Conservation (phyloP, 1,284 basidiomycete species). For the Mycena citricolor region DNA sequence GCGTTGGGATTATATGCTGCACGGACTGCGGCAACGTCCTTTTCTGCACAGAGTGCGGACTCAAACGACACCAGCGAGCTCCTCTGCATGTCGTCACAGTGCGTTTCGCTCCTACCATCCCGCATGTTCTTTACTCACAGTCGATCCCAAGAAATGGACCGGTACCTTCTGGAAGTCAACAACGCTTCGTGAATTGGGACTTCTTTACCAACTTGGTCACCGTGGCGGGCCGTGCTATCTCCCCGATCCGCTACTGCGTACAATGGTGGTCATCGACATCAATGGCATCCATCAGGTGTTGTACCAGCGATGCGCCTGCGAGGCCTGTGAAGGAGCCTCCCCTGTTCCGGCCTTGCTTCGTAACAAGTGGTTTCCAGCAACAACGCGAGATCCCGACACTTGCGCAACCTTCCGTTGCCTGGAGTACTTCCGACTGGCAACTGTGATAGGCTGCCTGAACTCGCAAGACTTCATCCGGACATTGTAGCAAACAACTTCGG, state of each 20-base stretch:
- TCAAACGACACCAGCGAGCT: neutral
- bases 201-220: neutral
- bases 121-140: neutral
- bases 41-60: neutral
- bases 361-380: slow-evolving; percentile 26
- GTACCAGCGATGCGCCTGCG: neutral
- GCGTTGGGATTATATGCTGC: neutral
- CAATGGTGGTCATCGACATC: slow-evolving; percentile 2
- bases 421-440: neutral
- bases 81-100: slow-evolving; percentile 1
- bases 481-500: too few relatives aligned
- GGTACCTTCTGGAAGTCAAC: neutral
- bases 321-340: neutral
- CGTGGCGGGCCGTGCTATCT: neutral
- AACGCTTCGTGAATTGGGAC: neutral
- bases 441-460: neutral
- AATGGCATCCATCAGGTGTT: slow-evolving; percentile 1
- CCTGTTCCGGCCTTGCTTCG: slow-evolving; percentile 17
- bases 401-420: slow-evolving; percentile 29
- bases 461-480: slow-evolving; percentile 1
- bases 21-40: neutral
- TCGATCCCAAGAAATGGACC: neutral
- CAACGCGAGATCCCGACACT: slow-evolving; percentile 26
- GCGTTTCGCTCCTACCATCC: neutral
- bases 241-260: neutral